phyloP scores from a whole-genome alignment of 345 rosid species.

The Rhodamnia argentea region DNA sequence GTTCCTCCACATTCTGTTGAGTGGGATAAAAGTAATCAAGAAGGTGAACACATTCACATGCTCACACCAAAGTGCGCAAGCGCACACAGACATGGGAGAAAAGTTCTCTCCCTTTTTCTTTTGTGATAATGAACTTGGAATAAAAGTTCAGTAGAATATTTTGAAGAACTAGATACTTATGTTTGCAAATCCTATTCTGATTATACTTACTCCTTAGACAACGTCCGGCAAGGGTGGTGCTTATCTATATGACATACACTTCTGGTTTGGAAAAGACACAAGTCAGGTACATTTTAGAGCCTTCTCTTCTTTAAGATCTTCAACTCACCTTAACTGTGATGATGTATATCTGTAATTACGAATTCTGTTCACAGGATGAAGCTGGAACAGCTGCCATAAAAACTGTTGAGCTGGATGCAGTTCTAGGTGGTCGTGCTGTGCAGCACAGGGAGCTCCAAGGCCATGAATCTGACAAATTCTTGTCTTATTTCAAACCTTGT shows the following conservation, averaged over 20 bases:
- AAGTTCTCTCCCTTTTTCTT: background rate
- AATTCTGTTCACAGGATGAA: conserved; percentile 63
- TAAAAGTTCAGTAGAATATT: background rate
- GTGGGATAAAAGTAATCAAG: background rate
- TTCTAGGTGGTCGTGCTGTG: conserved; percentile 97
- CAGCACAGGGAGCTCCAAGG: conserved; percentile 97
- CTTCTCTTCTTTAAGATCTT: background rate
- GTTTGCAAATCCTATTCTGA: background rate
- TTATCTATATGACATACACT: conserved; percentile 78
- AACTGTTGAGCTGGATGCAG: conserved; percentile 93
- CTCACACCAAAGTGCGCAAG: background rate
- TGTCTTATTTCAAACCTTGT: conserved; percentile 96
- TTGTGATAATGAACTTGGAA: background rate
- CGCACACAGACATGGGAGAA: background rate
- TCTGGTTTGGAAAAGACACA: conserved; percentile 97
- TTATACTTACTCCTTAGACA: conserved; percentile 35
- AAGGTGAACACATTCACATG: background rate
- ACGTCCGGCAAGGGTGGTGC: conserved; percentile 75
- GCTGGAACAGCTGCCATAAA: conserved; percentile 98
- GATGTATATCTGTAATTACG: background rate
- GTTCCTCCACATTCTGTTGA: background rate
- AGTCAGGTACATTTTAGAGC: conserved; percentile 57
- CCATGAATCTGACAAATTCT: conserved; percentile 93
- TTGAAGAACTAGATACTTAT: background rate
- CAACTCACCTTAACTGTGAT: background rate